Evolutionary conservation across 345 rosid genomes (phyloP).

Genomic region (Eucalyptus sp.): DNA sequence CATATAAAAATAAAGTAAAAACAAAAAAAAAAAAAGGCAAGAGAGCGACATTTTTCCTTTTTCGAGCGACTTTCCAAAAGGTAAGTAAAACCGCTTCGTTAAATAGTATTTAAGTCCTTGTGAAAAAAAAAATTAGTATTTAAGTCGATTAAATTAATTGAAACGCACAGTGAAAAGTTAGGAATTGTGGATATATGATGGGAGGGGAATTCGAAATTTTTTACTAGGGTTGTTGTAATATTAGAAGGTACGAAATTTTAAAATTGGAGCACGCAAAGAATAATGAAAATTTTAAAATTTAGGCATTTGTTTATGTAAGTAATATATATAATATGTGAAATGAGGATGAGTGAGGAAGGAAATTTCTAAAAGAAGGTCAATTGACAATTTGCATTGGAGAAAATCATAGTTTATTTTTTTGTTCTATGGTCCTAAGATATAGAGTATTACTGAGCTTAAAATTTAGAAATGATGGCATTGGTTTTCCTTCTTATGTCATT

Average conservation of each 20-base stretch:
- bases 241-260: not conserved
- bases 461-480: not conserved
- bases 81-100: not conserved
- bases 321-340: rapidly evolving
- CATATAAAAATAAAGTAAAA: too few species aligned
- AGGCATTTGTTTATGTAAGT: not conserved
- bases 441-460: rapidly evolving
- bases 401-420: not conserved
- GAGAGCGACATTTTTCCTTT: not conserved
- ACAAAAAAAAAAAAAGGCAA: not conserved
- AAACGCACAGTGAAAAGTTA: not conserved
- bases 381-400: not conserved
- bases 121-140: not conserved
- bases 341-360: not conserved
- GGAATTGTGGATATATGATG: not conserved
- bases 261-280: rapidly evolving
- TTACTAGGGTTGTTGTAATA: not conserved
- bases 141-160: not conserved
- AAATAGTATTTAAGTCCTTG: not conserved
- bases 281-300: not conserved
- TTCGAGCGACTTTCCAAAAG: not conserved
- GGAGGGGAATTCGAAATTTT: not conserved
- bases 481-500: not conserved
- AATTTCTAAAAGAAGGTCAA: not conserved
- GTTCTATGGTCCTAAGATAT: rapidly evolving